Base-by-base conservation (phyloP, 495 filamentous ascomycete species). In the Darksidea phi region DNA sequence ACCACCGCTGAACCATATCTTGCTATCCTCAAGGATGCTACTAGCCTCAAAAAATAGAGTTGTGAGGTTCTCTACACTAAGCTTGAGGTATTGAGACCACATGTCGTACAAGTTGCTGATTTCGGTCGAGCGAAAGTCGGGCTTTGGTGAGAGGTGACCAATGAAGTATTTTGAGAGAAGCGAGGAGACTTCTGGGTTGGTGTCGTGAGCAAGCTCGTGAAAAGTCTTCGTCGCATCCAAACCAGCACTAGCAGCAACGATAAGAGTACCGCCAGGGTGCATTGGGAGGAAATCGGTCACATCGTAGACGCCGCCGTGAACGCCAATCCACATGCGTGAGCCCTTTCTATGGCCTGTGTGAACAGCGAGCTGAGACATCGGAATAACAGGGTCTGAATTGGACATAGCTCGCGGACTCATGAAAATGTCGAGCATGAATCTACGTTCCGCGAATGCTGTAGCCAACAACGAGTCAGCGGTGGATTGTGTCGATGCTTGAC, bases 371-470 rank as follows among this genome's bases (percentile, higher is more conserved):
- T 77, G 72, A n/a, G 77, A 79, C 10, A 81, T 57, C 8, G 76
- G 72, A 48, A 80, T 76, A 0, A 75, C 75, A 15, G 78, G 76
- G 20, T 76, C 63, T 46, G 79, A 77, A 66, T 74, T 78, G 11
- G 77, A 75, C 41, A 81, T 73, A 2, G 77, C 73, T 60, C 74
- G 76, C 6, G 78, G 79, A 13, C 78, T 79, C 79, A 81, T 81
- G 67, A 80, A 81, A 51, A 81, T 78, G 54, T 81, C 56, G 1
- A 81, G 71, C 79, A 81, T 81, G 57, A 81, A 77, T 34, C 78
- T 71, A 0, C 79, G 72, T 63, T 81, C 79, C 0, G 79, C 78
- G 55, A 81, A 80, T 7, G 78, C 78, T 54, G 75, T 77, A 55
- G 76, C 79, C 51, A 80, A 59, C 12, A 81, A 73, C 26, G 71